Conservation (phyloP, 2,329 filamentous ascomycete genomes). For the Biscogniauxia sp. region DNA sequence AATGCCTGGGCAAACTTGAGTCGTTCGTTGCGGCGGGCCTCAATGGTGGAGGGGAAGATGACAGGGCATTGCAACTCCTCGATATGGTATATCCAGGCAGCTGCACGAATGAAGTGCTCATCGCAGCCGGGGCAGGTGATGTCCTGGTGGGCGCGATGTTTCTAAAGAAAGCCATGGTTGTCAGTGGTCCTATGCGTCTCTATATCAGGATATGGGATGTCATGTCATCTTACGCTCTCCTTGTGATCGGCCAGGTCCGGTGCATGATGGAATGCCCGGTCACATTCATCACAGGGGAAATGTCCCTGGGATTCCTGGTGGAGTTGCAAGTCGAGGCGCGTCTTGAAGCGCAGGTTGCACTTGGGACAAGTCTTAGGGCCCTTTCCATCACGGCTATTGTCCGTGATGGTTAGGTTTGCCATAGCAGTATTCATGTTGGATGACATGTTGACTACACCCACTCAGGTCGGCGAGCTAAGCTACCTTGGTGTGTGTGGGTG, state of each 20-base stretch:
- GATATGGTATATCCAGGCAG: slow-evolving; percentile 44
- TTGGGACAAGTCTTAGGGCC: slow-evolving; percentile 7
- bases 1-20: slow-evolving; percentile 33
- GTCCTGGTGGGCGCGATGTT: slow-evolving; percentile 39
- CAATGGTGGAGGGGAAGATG: slow-evolving; percentile 35
- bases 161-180: slow-evolving; percentile 23
- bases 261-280: slow-evolving; percentile 8
- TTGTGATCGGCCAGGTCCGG: slow-evolving; percentile 14
- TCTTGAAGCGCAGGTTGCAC: slow-evolving; percentile 11
- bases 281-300: slow-evolving; percentile 19
- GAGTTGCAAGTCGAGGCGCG: slow-evolving; percentile 4
- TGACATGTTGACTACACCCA: neutral
- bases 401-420: neutral
- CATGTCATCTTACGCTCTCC: slow-evolving; percentile 10
- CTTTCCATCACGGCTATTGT: too few relatives aligned
- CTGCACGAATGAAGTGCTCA: slow-evolving; percentile 36
- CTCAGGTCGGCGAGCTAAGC: neutral
- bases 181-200: neutral
- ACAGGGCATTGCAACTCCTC: slow-evolving; percentile 40
- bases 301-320: slow-evolving; percentile 19
- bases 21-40: slow-evolving; percentile 36
- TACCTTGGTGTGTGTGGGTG: neutral
- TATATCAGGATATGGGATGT: slow-evolving; percentile 1
- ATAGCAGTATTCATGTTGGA: neutral
- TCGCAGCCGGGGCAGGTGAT: slow-evolving; percentile 49